Evolutionary conservation across 73 alveolate genomes (phyloP).

Genomic region (Symbiodinium pilosum): DNA sequence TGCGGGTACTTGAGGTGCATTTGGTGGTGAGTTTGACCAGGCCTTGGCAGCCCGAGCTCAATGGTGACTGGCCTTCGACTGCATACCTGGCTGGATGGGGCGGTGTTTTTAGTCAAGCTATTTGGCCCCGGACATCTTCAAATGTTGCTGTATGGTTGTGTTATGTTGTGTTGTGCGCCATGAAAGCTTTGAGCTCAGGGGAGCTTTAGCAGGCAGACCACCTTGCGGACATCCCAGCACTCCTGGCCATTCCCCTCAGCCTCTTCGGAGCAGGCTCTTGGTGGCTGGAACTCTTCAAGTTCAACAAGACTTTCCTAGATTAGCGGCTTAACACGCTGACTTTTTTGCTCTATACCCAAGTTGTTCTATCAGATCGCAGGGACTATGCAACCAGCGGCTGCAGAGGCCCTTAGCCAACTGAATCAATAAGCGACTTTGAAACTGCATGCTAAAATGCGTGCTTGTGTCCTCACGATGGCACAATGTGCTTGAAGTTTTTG

Average conservation of each 20-base stretch:
- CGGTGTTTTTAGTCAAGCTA: no score
- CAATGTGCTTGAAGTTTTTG: no score
- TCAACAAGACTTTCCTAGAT: neutral
- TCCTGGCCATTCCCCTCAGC: conserved; percentile 68
- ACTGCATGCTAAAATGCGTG: no score
- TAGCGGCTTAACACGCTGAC: neutral
- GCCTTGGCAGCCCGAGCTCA: conserved; percentile 94
- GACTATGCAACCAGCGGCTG: neutral
- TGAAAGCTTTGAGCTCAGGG: no score
- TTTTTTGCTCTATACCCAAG: no score
- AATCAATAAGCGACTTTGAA: neutral
- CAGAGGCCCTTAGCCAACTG: neutral
- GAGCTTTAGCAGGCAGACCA: conserved; percentile 7
- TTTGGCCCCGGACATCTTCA: no score
- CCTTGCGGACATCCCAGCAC: conserved; percentile 72
- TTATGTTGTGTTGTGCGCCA: no score
- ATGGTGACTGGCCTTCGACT: conserved; percentile 72
- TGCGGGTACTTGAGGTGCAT: no score
- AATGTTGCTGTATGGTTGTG: no score
- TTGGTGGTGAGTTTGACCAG: neutral
- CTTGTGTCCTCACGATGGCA: no score
- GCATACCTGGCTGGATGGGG: conserved; percentile 78
- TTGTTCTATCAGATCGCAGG: no score
- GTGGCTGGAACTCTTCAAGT: no score
- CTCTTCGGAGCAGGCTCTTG: conserved; percentile 36